phyloP scores from a whole-genome alignment of 371 early-diverging fungal species.

The Rhizomucor pusillus region DNA sequence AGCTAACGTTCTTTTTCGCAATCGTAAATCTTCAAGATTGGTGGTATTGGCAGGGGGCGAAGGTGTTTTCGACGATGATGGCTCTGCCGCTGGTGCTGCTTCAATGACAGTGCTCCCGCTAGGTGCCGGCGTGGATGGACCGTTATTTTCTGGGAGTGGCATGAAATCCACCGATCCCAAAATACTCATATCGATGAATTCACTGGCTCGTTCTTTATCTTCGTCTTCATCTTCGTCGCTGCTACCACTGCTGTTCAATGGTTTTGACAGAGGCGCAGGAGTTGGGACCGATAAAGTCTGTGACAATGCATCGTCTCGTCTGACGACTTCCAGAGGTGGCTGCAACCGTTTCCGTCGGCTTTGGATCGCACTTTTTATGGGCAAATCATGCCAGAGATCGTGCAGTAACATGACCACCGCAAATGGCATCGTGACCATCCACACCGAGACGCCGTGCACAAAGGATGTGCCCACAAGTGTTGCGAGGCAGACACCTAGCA shows the following conservation, averaged over 20 bases:
- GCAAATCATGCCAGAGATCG: conserved; percentile 46
- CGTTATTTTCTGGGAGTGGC: too few species aligned
- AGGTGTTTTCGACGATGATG: not conserved
- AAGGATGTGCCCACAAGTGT: conserved; percentile 67
- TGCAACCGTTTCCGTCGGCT: not conserved
- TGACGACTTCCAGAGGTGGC: not conserved
- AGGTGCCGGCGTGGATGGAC: too few species aligned
- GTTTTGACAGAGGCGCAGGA: not conserved
- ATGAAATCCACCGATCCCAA: too few species aligned
- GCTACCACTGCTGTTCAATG: not conserved
- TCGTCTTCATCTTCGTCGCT: not conserved
- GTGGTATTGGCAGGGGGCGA: too few species aligned
- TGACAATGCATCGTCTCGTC: not conserved
- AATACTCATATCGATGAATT: too few species aligned
- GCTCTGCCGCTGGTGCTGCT: not conserved
- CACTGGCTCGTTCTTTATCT: not conserved
- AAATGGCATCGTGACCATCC: conserved; percentile 72
- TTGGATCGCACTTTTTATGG: not conserved
- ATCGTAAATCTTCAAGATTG: not conserved
- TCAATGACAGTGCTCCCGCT: not conserved
- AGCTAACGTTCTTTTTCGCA: not conserved
- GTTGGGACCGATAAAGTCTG: not conserved
- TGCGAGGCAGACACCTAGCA: conserved; percentile 50
- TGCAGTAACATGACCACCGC: conserved; percentile 48
- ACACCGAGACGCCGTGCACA: conserved; percentile 55